A percentile compares a stretch with the other conserved stretches of the same genome.
phyloP scores from a whole-genome alignment of 148 eudicot species.

The Persicaria tinctoria region DNA sequence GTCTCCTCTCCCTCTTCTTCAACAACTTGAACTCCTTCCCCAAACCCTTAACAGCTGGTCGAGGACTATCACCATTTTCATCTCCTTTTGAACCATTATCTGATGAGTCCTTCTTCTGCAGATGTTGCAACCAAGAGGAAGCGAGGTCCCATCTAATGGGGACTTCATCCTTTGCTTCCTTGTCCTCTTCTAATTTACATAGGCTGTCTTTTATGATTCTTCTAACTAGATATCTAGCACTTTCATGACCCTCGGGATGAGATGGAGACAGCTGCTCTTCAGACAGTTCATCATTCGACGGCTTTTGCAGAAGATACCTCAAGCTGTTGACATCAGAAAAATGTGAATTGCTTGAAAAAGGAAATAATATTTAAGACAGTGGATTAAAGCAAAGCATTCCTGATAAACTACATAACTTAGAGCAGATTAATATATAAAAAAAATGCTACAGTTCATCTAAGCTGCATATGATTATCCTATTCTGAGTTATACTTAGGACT shows the following conservation, averaged over 20 bases:
- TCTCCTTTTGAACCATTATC: conserved; percentile 36
- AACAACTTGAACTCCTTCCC: conserved; percentile 85
- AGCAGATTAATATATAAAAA: too few species aligned
- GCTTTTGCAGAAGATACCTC: conserved; percentile 56
- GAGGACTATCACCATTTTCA: conserved; percentile 30
- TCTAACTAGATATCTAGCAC: conserved; percentile 35
- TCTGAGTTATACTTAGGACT: not conserved
- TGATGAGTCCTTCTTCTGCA: conserved; percentile 64
- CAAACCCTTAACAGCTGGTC: conserved; percentile 73
- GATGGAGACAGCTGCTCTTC: conserved; percentile 23
- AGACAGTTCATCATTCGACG: conserved; percentile 33
- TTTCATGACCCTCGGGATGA: conserved; percentile 36
- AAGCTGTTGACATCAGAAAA: conserved; percentile 41
- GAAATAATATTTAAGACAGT: too few species aligned
- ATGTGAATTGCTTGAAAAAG: conserved; percentile 4
- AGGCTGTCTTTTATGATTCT: conserved; percentile 60
- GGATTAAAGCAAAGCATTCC: not conserved
- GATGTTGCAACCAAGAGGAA: conserved; percentile 95
- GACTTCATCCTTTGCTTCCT: conserved; percentile 26
- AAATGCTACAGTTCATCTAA: not conserved
- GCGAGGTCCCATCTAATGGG: conserved; percentile 95
- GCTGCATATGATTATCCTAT: not conserved
- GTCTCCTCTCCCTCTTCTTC: conserved; percentile 69
- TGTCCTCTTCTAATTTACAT: conserved; percentile 47
- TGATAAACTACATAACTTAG: not conserved